These are phyloP conservation scores for Coelastrella sp. DNA, from an alignment of 139 green algal genomes.

Conservation along the genomic window DNA sequence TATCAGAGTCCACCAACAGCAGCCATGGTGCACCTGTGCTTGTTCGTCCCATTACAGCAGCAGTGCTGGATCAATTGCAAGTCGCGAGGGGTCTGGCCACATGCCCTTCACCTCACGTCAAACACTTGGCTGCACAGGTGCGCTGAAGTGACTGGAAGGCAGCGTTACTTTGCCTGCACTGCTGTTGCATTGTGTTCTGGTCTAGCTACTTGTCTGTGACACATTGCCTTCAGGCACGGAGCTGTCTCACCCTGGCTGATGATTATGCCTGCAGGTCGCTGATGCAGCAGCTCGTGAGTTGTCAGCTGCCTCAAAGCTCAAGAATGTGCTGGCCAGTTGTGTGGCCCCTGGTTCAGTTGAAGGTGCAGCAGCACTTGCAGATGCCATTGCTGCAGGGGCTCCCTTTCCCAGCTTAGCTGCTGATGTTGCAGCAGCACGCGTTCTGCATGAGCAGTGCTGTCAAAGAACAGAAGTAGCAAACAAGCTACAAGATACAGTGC, in stretches of 20 bases:
- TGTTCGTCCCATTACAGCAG: slow-evolving; percentile 4
- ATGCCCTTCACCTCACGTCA: slow-evolving; percentile 2
- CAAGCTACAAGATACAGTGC: slow-evolving; percentile 66
- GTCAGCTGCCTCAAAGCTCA: slow-evolving; percentile 61
- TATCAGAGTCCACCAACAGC: slow-evolving; percentile 29
- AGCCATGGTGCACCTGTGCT: slow-evolving; percentile 50
- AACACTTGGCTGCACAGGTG: slow-evolving; percentile 41
- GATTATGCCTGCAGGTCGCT: background rate
- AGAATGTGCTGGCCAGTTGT: slow-evolving; percentile 60
- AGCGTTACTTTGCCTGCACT: too few relatives aligned
- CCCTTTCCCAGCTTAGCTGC: slow-evolving; percentile 63
- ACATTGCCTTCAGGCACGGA: too few relatives aligned
- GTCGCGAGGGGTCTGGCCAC: slow-evolving; percentile 5
- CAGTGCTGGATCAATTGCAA: slow-evolving; percentile 29
- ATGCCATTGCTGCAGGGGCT: slow-evolving; percentile 64
- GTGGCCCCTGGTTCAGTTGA: slow-evolving; percentile 34
- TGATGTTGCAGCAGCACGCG: slow-evolving; percentile 61
- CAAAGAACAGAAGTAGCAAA: slow-evolving; percentile 62
- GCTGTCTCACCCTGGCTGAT: background rate
- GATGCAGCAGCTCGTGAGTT: slow-evolving; percentile 58
- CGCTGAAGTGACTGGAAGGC: background rate
- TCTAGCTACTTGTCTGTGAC: background rate
- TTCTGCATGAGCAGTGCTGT: slow-evolving; percentile 65
- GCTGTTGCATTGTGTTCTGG: too few relatives aligned
- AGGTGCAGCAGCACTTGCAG: slow-evolving; percentile 57